A percentile compares a stretch with the other conserved stretches of the same genome.
These are phyloP conservation scores for Penicillium sp. DNA, from an alignment of 2,329 filamentous ascomycete genomes.

Conservation along the genomic window DNA sequence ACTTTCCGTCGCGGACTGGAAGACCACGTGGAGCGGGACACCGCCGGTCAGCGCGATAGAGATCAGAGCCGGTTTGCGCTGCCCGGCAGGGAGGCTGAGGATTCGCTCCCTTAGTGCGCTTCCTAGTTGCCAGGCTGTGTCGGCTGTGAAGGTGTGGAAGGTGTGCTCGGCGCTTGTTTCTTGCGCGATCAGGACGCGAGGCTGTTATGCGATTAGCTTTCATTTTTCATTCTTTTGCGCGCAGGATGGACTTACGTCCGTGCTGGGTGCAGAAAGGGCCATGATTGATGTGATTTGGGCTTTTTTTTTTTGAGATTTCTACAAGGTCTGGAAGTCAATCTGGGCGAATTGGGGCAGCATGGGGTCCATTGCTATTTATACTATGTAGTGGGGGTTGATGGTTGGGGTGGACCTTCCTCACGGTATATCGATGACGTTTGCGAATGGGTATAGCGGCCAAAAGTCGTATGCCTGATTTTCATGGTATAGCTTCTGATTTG, in stretches of 20 bases:
- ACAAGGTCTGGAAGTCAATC: not conserved
- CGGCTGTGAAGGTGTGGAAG: conserved; percentile 41
- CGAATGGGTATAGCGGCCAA: not conserved
- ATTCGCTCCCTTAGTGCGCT: conserved; percentile 40
- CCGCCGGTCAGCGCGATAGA: conserved; percentile 38
- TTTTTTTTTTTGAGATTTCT: not conserved
- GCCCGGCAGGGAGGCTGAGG: conserved; percentile 31
- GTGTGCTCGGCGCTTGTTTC: conserved; percentile 31
- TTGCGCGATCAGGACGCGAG: conserved; percentile 28
- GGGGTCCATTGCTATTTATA: not conserved
- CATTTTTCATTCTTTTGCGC: not conserved
- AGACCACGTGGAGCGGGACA: conserved; percentile 57
- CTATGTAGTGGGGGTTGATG: not conserved
- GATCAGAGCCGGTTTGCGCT: conserved; percentile 42
- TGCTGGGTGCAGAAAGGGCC: conserved; percentile 33
- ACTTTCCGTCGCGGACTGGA: conserved; percentile 66
- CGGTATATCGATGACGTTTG: not conserved
- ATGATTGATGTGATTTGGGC: conserved; percentile 17
- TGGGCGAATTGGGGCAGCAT: not conserved
- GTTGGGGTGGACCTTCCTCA: conserved; percentile 18
- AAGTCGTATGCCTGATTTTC: too few species aligned
- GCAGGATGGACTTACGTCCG: conserved; percentile 23
- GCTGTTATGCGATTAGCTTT: conserved; percentile 20
- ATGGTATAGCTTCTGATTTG: too few species aligned
- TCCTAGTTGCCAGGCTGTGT: conserved; percentile 42